Percentiles rank a stretch among this genome's conserved stretches.
phyloP scores from a whole-genome alignment of 768 basidiomycete genomes.

The Cubamyces sp. region DNA sequence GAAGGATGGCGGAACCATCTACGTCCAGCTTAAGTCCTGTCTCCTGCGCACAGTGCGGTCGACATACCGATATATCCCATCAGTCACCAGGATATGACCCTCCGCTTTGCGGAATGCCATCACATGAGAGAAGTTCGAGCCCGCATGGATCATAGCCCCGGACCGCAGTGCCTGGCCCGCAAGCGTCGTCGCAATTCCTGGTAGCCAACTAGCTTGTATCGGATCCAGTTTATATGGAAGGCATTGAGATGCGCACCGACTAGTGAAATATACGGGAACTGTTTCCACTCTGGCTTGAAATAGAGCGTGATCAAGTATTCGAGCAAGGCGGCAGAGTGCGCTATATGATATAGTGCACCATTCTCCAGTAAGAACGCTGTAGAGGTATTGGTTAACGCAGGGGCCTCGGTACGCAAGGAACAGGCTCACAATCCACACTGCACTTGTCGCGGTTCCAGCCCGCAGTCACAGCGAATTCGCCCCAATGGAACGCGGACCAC shows the following conservation, averaged over 20 bases:
- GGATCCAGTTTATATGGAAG: background rate
- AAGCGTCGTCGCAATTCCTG: constrained; percentile 69
- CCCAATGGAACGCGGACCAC: constrained; percentile 91
- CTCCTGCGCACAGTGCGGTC: background rate
- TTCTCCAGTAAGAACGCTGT: constrained; percentile 94
- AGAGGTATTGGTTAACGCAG: background rate
- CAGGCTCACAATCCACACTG: constrained; percentile 83
- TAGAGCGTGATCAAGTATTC: constrained; percentile 81
- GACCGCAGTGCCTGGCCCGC: constrained; percentile 82
- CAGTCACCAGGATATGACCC: constrained; percentile 80
- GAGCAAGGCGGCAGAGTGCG: constrained; percentile 73
- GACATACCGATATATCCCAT: constrained; percentile 86
- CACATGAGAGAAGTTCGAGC: constrained; percentile 90
- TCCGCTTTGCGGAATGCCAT: constrained; percentile 77
- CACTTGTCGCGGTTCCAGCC: constrained; percentile 95
- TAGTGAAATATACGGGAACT: constrained; percentile 56
- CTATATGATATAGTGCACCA: constrained; percentile 81
- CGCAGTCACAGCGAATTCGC: constrained; percentile 93
- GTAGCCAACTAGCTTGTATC: background rate
- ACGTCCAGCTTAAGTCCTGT: constrained; percentile 8
- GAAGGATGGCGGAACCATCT: constrained; percentile 95
- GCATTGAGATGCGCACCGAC: constrained; percentile 50
- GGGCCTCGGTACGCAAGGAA: background rate
- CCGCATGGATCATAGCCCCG: constrained; percentile 94
- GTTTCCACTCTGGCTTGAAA: constrained; percentile 67